Evolutionary conservation across 805 yeast genomes (phyloP).

Genomic region (Nakazawaea peltata): DNA sequence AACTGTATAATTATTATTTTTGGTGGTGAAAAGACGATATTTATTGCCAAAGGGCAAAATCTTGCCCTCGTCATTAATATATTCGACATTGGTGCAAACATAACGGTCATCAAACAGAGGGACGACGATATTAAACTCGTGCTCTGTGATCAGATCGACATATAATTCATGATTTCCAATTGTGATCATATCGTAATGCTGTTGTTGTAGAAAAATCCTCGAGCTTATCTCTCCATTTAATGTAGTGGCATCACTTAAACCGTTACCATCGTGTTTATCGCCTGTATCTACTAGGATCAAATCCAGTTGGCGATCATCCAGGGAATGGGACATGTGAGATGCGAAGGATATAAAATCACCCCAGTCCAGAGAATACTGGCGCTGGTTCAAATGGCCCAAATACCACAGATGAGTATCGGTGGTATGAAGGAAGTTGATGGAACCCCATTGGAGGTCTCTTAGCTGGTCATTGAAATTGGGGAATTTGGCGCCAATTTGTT

Average conservation of each 20-base stretch:
- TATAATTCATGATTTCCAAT: conserved; percentile 92
- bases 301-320: conserved; percentile 46
- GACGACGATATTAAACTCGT: conserved; percentile 58
- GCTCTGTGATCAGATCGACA: conserved; percentile 48
- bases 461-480: conserved; percentile 29
- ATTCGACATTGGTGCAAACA: conserved; percentile 68
- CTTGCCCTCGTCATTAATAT: conserved; percentile 28
- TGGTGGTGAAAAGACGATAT: conserved; percentile 59
- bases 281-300: conserved; percentile 79
- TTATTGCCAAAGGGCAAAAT: conserved; percentile 63
- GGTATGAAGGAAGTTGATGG: conserved; percentile 81
- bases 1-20: conserved; percentile 38
- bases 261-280: conserved; percentile 93
- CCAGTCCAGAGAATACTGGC: conserved; percentile 79
- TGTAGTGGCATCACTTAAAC: conserved; percentile 68
- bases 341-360: conserved; percentile 80
- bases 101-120: conserved; percentile 55
- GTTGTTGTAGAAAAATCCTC: conserved; percentile 48
- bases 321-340: conserved; percentile 35
- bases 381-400: conserved; percentile 79
- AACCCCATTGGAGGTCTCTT: conserved; percentile 59
- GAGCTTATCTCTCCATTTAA: conserved; percentile 66
- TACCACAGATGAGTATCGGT: conserved; percentile 98
- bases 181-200: conserved; percentile 69
- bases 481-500: conserved; percentile 23